These are phyloP conservation scores for Chloromonas sp. DNA, from an alignment of 163 green algal genomes.

Conservation along the genomic window DNA sequence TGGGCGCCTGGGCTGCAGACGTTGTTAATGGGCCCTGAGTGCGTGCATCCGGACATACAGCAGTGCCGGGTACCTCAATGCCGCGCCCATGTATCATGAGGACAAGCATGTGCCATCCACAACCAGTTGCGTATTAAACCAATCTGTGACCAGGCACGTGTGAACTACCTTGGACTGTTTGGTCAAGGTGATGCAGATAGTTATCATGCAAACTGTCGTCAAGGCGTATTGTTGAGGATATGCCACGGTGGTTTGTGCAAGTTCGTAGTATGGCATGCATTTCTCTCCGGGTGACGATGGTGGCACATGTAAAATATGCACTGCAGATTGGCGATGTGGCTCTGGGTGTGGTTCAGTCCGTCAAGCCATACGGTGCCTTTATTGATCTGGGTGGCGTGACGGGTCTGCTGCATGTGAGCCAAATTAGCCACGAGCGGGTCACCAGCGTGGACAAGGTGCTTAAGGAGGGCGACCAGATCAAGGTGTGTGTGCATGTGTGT, in stretches of 20 bases:
- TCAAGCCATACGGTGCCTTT: conserved; percentile 97
- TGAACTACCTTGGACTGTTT: too few species aligned
- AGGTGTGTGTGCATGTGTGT: conserved; percentile 48
- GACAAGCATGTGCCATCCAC: neutral
- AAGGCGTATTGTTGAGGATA: neutral
- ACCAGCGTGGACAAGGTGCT: conserved; percentile 83
- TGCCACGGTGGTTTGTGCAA: neutral
- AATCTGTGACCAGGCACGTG: too few species aligned
- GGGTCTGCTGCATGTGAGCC: conserved; percentile 95
- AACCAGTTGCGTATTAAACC: too few species aligned
- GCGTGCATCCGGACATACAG: too few species aligned
- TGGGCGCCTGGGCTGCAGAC: too few species aligned
- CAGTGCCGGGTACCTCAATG: neutral
- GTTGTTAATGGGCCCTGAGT: too few species aligned
- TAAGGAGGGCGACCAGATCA: conserved; percentile 82
- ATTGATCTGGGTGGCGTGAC: conserved; percentile 87
- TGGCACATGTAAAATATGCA: too few species aligned
- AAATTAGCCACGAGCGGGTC: conserved; percentile 93
- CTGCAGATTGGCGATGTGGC: conserved; percentile 86
- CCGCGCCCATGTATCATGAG: neutral
- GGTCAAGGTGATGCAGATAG: neutral
- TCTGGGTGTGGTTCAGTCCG: conserved; percentile 73
- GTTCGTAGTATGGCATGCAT: neutral
- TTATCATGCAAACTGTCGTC: neutral
- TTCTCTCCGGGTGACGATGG: too few species aligned